A percentile compares a stretch with the other conserved stretches of the same genome.
phyloP scores from a whole-genome alignment of 352 stramenopile species.

The Elongisporangium anandrum region DNA sequence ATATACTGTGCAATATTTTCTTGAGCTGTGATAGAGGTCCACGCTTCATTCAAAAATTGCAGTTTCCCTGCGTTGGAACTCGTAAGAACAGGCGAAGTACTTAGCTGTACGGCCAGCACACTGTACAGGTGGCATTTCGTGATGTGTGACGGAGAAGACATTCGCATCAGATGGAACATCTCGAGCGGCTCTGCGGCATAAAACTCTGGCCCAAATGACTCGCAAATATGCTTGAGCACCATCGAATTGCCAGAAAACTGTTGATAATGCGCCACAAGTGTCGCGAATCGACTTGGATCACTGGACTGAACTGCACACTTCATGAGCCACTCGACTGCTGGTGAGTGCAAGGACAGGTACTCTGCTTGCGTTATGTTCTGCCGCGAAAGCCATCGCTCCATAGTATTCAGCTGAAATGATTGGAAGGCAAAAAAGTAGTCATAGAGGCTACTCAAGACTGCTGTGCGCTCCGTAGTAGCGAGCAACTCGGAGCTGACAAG shows the following conservation, averaged over 20 bases:
- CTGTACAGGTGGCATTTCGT: conserved; percentile 73
- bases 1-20: conserved; percentile 78
- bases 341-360: conserved; percentile 78
- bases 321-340: conserved; percentile 85
- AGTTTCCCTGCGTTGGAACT: conserved; percentile 46
- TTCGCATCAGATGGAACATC: conserved; percentile 72
- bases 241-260: conserved; percentile 86
- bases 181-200: conserved; percentile 48
- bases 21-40: conserved; percentile 72
- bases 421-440: conserved; percentile 89
- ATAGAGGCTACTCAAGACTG: conserved; percentile 74
- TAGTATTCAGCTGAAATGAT: conserved; percentile 51
- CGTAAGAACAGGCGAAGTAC: conserved; percentile 18
- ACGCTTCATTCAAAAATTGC: conserved; percentile 84
- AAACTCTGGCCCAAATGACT: conserved; percentile 59
- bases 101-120: conserved; percentile 59
- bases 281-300: conserved; percentile 26
- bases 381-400: conserved; percentile 41
- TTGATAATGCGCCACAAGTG: conserved; percentile 74
- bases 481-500: conserved; percentile 63
- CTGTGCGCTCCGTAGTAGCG: conserved; percentile 25
- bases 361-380: conserved; percentile 55
- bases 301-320: conserved; percentile 43
- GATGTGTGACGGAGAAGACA: conserved; percentile 42
- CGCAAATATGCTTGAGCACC: conserved; percentile 84